Evolutionary conservation across 2,329 filamentous ascomycete genomes (phyloP), one percentile per base, ranked within the genome.

Genomic region (Clarireedia sp.): DNA sequence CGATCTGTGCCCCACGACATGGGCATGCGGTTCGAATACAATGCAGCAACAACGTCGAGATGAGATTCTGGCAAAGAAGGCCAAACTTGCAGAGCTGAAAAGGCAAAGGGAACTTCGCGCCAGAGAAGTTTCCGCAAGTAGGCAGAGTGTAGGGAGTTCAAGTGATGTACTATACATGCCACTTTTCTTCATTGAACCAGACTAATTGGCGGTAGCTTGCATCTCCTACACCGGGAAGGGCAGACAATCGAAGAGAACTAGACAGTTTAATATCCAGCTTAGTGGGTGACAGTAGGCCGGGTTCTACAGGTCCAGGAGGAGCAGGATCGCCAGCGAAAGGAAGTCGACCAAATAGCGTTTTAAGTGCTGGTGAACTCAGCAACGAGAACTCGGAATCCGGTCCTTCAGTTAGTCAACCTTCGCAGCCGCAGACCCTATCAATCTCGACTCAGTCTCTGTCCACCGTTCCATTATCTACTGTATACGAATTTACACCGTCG

Each of bases 41-140:
- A 67, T 63, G 59, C 86, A 86, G 78, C 83, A 83, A 70, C 76
- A 91, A 78, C 87, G 91, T 66, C 87, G 90, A 76, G 90, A 96
- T 77, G 94, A 99, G 77, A 96, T 99, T 64, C 78, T 94, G 66
- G 91, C 90, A 64, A 99, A 99, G 76, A 92, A 89, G 78, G 92
- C 91, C 60, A 96, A 94, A 78, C 89, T 99, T 66, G 91, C 89
- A 49, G 94, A 97, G 79, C 81, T 99, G 62, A 96, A 96, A 76
- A 83, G 89, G 60, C 90, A 96, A 74, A 83, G 94, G 65, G 90
- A 95, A 71, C 75, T 92, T 64, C 82, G 91, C 57, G 82, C 89
- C 61, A 88, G 81, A 69, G 89, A 95, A 69, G 83, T 88, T 64
- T 82, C 78, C 57, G 80, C 80, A 60, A 83, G 77, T 63, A 82